Percentiles rank a stretch among this genome's conserved stretches.
These are phyloP conservation scores for Pseudozyma sp. DNA, from an alignment of 1,284 basidiomycete species.

Conservation along the genomic window DNA sequence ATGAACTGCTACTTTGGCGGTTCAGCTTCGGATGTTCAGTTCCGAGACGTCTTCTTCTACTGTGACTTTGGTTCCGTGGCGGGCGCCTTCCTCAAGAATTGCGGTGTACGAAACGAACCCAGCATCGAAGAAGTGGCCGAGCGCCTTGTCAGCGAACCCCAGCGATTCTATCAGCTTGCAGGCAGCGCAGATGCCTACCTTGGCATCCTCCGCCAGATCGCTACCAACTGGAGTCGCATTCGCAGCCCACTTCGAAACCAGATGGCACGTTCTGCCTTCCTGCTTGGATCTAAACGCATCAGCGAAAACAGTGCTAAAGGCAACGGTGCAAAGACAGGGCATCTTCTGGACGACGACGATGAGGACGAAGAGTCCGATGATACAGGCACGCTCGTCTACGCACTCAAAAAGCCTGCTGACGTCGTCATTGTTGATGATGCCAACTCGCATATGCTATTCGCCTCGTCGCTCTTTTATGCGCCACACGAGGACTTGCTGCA, in stretches of 20 bases:
- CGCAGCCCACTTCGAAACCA: constrained; percentile 74
- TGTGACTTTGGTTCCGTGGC: constrained; percentile 83
- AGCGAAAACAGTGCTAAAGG: constrained; percentile 14
- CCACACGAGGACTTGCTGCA: constrained; percentile 91
- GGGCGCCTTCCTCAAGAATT: constrained; percentile 82
- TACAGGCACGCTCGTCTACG: constrained; percentile 61
- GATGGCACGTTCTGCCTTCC: constrained; percentile 79
- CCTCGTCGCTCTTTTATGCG: constrained; percentile 75
- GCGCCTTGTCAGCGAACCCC: constrained; percentile 71
- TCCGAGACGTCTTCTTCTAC: constrained; percentile 78
- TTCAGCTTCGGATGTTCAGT: constrained; percentile 42
- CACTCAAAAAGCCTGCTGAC: constrained; percentile 65
- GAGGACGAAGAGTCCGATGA: constrained; percentile 65
- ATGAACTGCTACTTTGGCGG: constrained; percentile 75
- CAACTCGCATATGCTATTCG: constrained; percentile 67
- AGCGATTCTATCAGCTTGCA: constrained; percentile 77
- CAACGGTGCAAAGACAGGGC: constrained; percentile 14
- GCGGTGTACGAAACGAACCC: constrained; percentile 89
- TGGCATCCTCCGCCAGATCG: constrained; percentile 84
- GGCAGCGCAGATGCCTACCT: constrained; percentile 77
- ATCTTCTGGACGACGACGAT: constrained; percentile 47
- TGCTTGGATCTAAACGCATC: constrained; percentile 79
- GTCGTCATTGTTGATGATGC: constrained; percentile 68
- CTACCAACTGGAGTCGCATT: constrained; percentile 78
- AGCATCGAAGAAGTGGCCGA: constrained; percentile 79